Evolutionary conservation across 2,329 filamentous ascomycete genomes (phyloP).

Genomic region (Mariannaea sp.): DNA sequence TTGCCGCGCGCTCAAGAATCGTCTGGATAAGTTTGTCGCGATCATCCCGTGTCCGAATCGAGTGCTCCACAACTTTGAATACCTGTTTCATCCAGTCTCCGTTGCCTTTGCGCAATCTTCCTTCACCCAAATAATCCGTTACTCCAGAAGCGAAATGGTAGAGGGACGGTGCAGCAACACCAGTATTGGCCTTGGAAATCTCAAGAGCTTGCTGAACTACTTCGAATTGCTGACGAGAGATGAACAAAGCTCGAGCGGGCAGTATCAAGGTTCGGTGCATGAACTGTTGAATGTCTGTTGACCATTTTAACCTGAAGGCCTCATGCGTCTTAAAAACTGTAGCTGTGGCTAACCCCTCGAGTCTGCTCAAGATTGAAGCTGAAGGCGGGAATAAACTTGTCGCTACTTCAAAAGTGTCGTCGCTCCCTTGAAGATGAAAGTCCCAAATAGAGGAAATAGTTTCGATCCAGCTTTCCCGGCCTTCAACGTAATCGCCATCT

Average conservation of each 20-base stretch:
- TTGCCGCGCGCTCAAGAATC: conserved; percentile 40
- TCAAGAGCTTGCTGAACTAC: conserved; percentile 49
- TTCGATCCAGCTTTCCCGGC: conserved; percentile 53
- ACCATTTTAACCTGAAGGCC: conserved; percentile 46
- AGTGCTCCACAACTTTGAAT: conserved; percentile 41
- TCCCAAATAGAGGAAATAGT: conserved; percentile 56
- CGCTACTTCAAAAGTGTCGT: conserved; percentile 56
- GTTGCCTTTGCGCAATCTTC: conserved; percentile 42
- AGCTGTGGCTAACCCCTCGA: conserved; percentile 42
- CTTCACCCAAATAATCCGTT: conserved; percentile 31
- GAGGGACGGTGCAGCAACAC: conserved; percentile 49
- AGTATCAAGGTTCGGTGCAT: conserved; percentile 57
- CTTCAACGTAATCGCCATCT: conserved; percentile 42
- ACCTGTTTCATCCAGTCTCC: conserved; percentile 47
- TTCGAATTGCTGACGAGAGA: conserved; percentile 49
- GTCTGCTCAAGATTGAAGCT: conserved; percentile 46
- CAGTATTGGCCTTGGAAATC: conserved; percentile 42
- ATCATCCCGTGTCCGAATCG: conserved; percentile 33
- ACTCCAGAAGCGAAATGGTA: conserved; percentile 49
- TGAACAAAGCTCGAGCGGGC: conserved; percentile 54
- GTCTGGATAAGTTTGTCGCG: conserved; percentile 38
- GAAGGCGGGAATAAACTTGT: conserved; percentile 49
- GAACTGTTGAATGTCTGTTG: conserved; percentile 52
- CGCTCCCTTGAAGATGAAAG: conserved; percentile 55
- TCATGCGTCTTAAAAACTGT: conserved; percentile 19